Evolutionary conservation across 2,329 filamentous ascomycete genomes (phyloP), one percentile per base, ranked within the genome.

Genomic region (Ambrosiella xylebori): DNA sequence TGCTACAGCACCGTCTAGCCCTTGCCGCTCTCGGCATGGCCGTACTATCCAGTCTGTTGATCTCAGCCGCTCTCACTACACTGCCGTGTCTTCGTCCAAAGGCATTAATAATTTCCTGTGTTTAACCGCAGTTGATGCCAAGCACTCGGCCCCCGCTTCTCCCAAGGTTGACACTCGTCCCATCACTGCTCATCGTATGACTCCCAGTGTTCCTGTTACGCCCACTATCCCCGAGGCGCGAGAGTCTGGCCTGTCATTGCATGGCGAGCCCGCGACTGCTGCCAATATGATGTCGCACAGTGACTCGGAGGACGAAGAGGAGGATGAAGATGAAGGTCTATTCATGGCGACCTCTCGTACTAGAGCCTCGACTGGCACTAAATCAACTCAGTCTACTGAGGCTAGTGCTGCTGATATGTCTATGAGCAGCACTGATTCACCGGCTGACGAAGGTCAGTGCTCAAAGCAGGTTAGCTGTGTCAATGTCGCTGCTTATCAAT

Each of bases 401-500:
- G 44, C n/a, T 3, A 15, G 13, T n/a, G 67, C 68, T 2, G 65
- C 76, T 3, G 72, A 70, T 7, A 78, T 77, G 0, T 76, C 78
- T 0, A 64, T 79, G 35, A 80, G 77, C 1, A 79, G 75, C 63
- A 76, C 77, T 0, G 78, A 76, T 63, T 77, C 79, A 57, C 40
- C 54, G 5, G 54, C 36, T 7, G 27, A 52, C 19, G 57, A 56
- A 41, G 38, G 45, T 19, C 52, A 61, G 49, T 59, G 54, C 54
- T 47, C 13, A 37, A 47, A 47, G 11, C 7, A 13, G 5, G 65
- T 70, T 1, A 71, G 73, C n/a, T n/a, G 39, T 2, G 74, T 76
- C 5, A 70, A 73, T 7, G 75, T 76, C 63, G 64, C 76, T 13
- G 71, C 71, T 2, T 82, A 81, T 65, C 78, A 78, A 58, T 84